Evolutionary conservation across 2,329 filamentous ascomycete genomes (phyloP), one percentile per base, ranked within the genome.

Genomic region (Rhinocladiella similis): DNA sequence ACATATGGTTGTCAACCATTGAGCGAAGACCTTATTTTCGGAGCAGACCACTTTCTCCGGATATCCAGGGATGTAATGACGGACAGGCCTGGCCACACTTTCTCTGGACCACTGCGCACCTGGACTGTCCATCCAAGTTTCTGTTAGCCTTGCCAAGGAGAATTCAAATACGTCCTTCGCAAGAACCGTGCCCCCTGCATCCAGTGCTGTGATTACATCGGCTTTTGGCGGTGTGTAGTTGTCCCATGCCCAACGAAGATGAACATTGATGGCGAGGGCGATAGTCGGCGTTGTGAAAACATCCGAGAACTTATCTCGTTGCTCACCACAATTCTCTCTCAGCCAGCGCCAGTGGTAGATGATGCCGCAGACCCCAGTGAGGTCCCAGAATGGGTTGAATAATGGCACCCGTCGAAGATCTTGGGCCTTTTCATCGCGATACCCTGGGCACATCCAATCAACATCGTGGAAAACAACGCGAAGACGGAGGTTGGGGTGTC

Each of bases 201-300:
- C 3, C n/a, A 41, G n/a, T 16, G 14, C n/a, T 19, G 38, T 41
- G 14, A 41, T 41, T 16, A 41, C 38, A 41, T 3, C 29, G 10
- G 29, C 3, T 33, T 33, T 33, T 12, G 6, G 3, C 6, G 29
- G 29, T 7, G 10, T 3, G 29, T 33, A 33, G 10, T 12, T 33
- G 29, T 33, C 29, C 29, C 29, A 33, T 10, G 6, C 29, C 29
- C 6, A 10, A 3, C 29, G 6, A 3, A 10, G 29, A 33, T 33
- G 6, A 9, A 12, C 10, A 12, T 41, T 19, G 4, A 41, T 3
- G 13, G 38, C 38, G 5, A 41, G 5, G 2, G 38, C 38, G 18
- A 41, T n/a, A 16, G 10, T 41, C 74, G 33, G 66, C 70, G 25
- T 64, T 77, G 56, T 76, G 63, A 72, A 18, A 14, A 19, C 10